Conservation (phyloP, 148 eudicot species). For the Polygonum maritimum region DNA sequence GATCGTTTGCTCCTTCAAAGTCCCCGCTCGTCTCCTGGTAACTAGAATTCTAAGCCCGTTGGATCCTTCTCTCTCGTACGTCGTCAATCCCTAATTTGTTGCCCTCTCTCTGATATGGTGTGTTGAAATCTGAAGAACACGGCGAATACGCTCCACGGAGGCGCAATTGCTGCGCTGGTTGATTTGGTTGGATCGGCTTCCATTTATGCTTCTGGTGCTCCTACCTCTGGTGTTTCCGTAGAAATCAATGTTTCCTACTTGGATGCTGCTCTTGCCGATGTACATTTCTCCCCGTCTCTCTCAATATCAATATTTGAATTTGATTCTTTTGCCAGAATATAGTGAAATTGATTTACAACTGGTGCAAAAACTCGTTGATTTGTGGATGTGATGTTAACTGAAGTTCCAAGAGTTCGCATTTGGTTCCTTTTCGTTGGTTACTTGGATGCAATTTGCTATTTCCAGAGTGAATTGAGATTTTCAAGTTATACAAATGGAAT, state of each 20-base stretch:
- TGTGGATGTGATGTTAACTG: not conserved
- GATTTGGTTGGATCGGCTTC: conserved; percentile 72
- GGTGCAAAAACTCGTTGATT: not conserved
- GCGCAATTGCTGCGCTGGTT: conserved; percentile 75
- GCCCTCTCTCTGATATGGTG: conserved; percentile 7
- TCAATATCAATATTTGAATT: not conserved
- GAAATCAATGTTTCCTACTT: conserved; percentile 84
- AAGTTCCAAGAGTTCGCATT: too few species aligned
- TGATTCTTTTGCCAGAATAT: not conserved
- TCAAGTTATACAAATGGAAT: not conserved
- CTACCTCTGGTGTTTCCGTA: conserved; percentile 56
- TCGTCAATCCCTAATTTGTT: not conserved
- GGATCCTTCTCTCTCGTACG: not conserved
- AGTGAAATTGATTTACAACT: not conserved
- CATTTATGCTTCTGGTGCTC: conserved; percentile 36
- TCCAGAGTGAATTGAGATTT: not conserved
- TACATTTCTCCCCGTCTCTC: conserved; percentile 15
- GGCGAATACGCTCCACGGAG: conserved; percentile 67
- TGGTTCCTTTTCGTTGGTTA: not conserved
- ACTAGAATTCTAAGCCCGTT: not conserved
- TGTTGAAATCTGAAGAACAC: conserved; percentile 34
- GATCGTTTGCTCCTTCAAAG: conserved; percentile 59
- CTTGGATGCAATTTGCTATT: not conserved
- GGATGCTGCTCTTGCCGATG: conserved; percentile 58
- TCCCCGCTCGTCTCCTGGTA: conserved; percentile 66